These are phyloP conservation scores for Apostasia shenzhenica DNA, from an alignment of 106 monocot species.

Conservation along the genomic window DNA sequence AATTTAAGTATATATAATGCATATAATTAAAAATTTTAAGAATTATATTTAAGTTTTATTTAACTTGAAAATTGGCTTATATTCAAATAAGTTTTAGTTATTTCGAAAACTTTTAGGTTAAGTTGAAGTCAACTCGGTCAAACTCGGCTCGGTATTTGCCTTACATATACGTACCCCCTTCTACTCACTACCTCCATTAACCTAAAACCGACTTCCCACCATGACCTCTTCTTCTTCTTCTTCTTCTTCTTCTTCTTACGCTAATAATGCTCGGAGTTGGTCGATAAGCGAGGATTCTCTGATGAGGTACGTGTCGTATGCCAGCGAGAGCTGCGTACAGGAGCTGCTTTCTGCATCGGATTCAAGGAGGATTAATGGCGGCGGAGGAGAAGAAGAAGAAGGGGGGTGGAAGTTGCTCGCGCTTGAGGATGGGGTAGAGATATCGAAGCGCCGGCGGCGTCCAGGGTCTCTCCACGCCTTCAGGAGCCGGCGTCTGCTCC, in stretches of 20 bases:
- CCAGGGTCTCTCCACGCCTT: constrained; percentile 59
- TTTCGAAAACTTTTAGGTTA: too few species aligned
- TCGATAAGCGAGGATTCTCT: constrained; percentile 86
- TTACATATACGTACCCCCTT: too few species aligned
- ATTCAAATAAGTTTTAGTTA: too few species aligned
- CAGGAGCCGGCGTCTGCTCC: constrained; percentile 69
- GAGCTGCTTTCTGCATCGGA: constrained; percentile 77
- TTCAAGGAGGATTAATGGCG: constrained; percentile 8
- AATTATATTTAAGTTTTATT: too few species aligned
- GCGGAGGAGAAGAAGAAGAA: constrained; percentile 2
- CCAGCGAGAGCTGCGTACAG: constrained; percentile 91
- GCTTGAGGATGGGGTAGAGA: constrained; percentile 59
- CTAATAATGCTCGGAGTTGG: constrained; percentile 23
- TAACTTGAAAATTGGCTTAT: too few species aligned
- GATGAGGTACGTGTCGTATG: constrained; percentile 64
- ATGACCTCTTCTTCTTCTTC: constrained; percentile 12
- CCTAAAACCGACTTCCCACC: neutral
- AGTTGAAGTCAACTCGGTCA: too few species aligned
- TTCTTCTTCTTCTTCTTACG: constrained; percentile 1
- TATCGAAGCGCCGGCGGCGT: constrained; percentile 44
- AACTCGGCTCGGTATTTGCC: too few species aligned
- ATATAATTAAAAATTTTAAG: too few species aligned
- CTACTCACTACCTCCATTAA: too few species aligned
- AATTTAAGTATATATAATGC: too few species aligned
- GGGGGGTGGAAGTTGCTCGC: constrained; percentile 78